Percentiles rank a stretch among this genome's conserved stretches.
Conservation (phyloP, 2,329 filamentous ascomycete genomes). For the Teratosphaeria pseudoeucalypti region DNA sequence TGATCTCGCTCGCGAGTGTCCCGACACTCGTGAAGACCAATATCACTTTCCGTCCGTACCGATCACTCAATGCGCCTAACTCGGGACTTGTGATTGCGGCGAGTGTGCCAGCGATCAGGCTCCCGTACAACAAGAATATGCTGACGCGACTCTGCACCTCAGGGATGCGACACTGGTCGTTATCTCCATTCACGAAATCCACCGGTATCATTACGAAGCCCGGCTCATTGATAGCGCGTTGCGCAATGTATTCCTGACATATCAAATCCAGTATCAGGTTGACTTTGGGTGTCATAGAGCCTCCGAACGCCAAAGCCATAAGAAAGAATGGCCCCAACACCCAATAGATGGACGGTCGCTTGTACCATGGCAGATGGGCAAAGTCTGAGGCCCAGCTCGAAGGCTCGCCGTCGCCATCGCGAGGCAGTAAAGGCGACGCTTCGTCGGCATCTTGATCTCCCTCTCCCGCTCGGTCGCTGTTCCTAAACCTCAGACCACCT, state of each 20-base stretch:
- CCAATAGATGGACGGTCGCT: conserved; percentile 63
- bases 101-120: conserved; percentile 62
- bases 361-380: conserved; percentile 51
- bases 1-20: conserved; percentile 61
- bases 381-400: conserved; percentile 41
- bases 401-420: conserved; percentile 9
- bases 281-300: conserved; percentile 72
- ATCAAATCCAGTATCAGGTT: conserved; percentile 78
- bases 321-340: conserved; percentile 69
- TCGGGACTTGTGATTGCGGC: conserved; percentile 75
- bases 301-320: conserved; percentile 78
- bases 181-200: conserved; percentile 50
- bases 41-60: conserved; percentile 67
- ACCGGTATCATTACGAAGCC: conserved; percentile 53
- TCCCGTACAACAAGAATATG: conserved; percentile 66
- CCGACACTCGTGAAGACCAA: conserved; percentile 65
- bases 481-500: conserved; percentile 11
- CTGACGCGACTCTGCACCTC: conserved; percentile 69
- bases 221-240: conserved; percentile 50
- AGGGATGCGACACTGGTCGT: conserved; percentile 69
- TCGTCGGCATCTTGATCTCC: conserved; percentile 10
- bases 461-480: neutral
- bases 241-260: conserved; percentile 71
- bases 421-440: conserved; percentile 15
- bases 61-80: conserved; percentile 75